These are phyloP conservation scores for Fusarium sp. DNA, from an alignment of 2,329 filamentous ascomycete species.

Conservation along the genomic window DNA sequence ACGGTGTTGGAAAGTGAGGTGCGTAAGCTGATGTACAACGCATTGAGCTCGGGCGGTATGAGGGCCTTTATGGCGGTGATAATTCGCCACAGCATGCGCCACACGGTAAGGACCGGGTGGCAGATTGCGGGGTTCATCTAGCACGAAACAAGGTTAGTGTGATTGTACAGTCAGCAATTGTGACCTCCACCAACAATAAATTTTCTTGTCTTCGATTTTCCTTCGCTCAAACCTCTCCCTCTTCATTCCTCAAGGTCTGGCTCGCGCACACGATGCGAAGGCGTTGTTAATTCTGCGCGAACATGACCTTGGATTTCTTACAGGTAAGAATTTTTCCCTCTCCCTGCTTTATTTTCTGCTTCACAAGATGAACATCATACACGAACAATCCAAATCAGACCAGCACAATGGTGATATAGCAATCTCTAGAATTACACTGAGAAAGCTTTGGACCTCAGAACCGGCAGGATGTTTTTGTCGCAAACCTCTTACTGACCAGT, in stretches of 20 bases:
- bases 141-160: slow-evolving; percentile 38
- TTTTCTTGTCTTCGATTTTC: slow-evolving; percentile 36
- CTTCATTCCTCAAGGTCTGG: slow-evolving; percentile 39
- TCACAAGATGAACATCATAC: slow-evolving; percentile 50
- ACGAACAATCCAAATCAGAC: slow-evolving; percentile 74
- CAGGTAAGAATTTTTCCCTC: slow-evolving; percentile 37
- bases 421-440: slow-evolving; percentile 67
- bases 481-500: slow-evolving; percentile 30
- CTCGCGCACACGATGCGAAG: slow-evolving; percentile 37
- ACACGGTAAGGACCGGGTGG: slow-evolving; percentile 41
- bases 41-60: slow-evolving; percentile 23
- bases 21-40: slow-evolving; percentile 26
- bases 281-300: slow-evolving; percentile 23
- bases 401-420: slow-evolving; percentile 62
- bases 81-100: slow-evolving; percentile 50
- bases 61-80: slow-evolving; percentile 41
- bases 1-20: slow-evolving; percentile 36
- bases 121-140: slow-evolving; percentile 41
- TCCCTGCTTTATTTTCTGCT: slow-evolving; percentile 10
- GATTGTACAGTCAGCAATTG: slow-evolving; percentile 35
- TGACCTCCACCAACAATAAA: slow-evolving; percentile 41
- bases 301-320: slow-evolving; percentile 22
- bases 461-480: slow-evolving; percentile 8
- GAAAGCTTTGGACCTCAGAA: slow-evolving; percentile 49
- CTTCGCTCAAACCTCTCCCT: slow-evolving; percentile 25